A percentile compares a stretch with the other conserved stretches of the same genome.
phyloP scores from a whole-genome alignment of 2,329 filamentous ascomycete species.

The Claviceps arundinis region DNA sequence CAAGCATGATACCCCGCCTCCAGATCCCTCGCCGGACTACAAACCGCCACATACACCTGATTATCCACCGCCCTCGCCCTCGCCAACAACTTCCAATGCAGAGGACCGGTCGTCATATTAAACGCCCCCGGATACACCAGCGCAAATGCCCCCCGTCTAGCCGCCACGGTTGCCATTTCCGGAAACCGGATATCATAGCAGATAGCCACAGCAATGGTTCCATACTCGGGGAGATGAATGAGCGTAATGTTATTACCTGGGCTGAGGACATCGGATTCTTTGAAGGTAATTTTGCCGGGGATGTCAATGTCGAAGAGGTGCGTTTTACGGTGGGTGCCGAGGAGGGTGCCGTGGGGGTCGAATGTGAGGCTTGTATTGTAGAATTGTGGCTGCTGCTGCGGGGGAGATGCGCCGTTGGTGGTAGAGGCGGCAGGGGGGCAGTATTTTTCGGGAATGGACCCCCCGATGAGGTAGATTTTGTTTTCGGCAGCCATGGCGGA shows the following conservation, averaged over 20 bases:
- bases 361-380: conserved; percentile 91
- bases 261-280: conserved; percentile 77
- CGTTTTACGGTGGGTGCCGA: conserved; percentile 85
- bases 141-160: conserved; percentile 72
- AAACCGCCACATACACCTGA: conserved; percentile 85
- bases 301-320: conserved; percentile 98
- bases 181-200: conserved; percentile 98
- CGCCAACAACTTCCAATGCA: conserved; percentile 82
- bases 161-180: conserved; percentile 80
- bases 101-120: conserved; percentile 79
- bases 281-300: conserved; percentile 84
- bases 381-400: conserved; percentile 36
- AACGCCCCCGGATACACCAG: conserved; percentile 94
- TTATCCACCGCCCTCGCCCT: conserved; percentile 83
- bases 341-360: conserved; percentile 58
- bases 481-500: conserved; percentile 67
- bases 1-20: conserved; percentile 72
- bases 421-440: conserved; percentile 4
- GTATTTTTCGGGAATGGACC: conserved; percentile 73
- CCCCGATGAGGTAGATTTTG: conserved; percentile 71
- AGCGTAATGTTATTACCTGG: conserved; percentile 78
- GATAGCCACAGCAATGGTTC: conserved; percentile 76
- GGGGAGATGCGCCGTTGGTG: neutral
- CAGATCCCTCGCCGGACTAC: conserved; percentile 76
- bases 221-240: conserved; percentile 77